These are phyloP conservation scores for Biscogniauxia marginata DNA, from an alignment of 2,329 filamentous ascomycete species.

Conservation along the genomic window DNA sequence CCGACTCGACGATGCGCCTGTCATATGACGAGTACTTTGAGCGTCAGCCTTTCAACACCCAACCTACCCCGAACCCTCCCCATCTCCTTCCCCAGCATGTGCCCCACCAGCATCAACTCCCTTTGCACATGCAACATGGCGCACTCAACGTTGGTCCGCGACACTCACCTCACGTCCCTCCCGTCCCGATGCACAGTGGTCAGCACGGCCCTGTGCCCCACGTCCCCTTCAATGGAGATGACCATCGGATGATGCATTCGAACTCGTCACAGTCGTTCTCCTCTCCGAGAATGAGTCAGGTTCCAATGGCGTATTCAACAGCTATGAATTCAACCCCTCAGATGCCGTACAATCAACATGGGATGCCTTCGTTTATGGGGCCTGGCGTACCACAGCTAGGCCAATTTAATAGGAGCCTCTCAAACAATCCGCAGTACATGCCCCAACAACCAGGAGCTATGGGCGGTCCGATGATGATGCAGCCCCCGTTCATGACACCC, in stretches of 20 bases:
- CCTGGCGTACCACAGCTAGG: constrained; percentile 69
- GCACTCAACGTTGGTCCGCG: constrained; percentile 66
- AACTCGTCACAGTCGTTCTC: constrained; percentile 82
- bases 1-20: constrained; percentile 60
- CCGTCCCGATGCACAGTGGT: constrained; percentile 73
- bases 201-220: constrained; percentile 68
- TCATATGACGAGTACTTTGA: constrained; percentile 82
- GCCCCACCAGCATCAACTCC: constrained; percentile 80
- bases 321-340: constrained; percentile 68
- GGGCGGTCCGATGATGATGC: constrained; percentile 81
- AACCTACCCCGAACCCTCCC: constrained; percentile 67
- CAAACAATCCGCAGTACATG: constrained; percentile 71
- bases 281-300: constrained; percentile 74
- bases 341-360: constrained; percentile 68
- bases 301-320: constrained; percentile 67
- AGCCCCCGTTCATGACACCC: constrained; percentile 72
- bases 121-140: constrained; percentile 76
- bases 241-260: constrained; percentile 85
- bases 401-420: constrained; percentile 67
- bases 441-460: constrained; percentile 69
- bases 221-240: constrained; percentile 70
- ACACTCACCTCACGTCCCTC: constrained; percentile 72
- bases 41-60: constrained; percentile 56
- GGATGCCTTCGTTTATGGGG: constrained; percentile 69
- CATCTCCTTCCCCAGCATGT: constrained; percentile 67